phyloP scores from a whole-genome alignment of 495 filamentous ascomycete genomes.

The Corynascus novoguineensis region DNA sequence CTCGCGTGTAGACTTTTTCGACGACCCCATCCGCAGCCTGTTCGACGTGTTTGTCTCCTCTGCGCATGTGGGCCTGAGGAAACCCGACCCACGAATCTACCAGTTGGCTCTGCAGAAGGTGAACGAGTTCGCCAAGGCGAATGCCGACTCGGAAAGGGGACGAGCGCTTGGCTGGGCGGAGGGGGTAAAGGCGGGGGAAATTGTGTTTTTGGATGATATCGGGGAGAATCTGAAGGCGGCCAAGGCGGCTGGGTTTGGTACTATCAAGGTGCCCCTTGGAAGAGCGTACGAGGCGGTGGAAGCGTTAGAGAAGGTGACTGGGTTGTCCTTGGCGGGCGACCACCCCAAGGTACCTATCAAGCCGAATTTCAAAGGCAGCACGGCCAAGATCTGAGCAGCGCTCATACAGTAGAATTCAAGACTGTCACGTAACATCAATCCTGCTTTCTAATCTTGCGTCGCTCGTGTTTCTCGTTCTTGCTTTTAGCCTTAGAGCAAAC shows the following conservation, averaged over 20 bases:
- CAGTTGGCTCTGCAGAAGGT: conserved; percentile 61
- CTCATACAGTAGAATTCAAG: background rate
- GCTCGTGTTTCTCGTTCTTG: too few species aligned
- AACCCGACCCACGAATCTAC: conserved; percentile 82
- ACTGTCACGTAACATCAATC: background rate
- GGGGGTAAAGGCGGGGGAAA: conserved; percentile 57
- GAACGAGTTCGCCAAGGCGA: conserved; percentile 50
- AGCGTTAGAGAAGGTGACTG: conserved; percentile 47
- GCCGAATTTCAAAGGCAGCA: conserved; percentile 29
- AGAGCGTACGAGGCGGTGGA: conserved; percentile 66
- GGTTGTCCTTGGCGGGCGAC: conserved; percentile 40
- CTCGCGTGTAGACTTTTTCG: conserved; percentile 28
- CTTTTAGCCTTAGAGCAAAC: too few species aligned
- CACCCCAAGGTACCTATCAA: conserved; percentile 42
- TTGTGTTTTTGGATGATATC: conserved; percentile 94
- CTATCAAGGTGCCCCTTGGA: conserved; percentile 78
- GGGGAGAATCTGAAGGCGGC: conserved; percentile 85
- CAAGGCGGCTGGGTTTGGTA: conserved; percentile 67
- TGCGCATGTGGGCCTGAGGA: conserved; percentile 81
- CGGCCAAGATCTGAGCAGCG: conserved; percentile 36
- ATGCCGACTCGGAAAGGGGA: conserved; percentile 32
- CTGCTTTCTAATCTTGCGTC: too few species aligned
- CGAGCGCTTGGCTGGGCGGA: conserved; percentile 43
- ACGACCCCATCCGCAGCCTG: conserved; percentile 48
- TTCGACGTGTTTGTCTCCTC: conserved; percentile 83